phyloP scores from a whole-genome alignment of 148 eudicot species.

The Camellia lanceoleosa region DNA sequence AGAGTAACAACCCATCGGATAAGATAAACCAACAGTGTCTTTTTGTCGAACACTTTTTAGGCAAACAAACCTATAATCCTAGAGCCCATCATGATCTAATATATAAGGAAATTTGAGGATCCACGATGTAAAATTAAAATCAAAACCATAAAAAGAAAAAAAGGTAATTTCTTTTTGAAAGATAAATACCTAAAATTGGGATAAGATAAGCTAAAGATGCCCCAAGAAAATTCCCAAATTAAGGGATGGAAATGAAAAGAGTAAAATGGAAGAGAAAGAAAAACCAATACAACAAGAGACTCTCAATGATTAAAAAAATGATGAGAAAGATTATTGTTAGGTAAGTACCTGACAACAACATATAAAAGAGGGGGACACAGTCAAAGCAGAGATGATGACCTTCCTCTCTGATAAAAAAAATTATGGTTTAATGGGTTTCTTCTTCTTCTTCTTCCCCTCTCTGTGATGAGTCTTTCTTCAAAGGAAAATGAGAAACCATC shows the following conservation, averaged over 20 bases:
- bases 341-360: constrained; percentile 17
- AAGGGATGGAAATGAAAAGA: neutral
- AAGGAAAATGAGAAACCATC: constrained; percentile 13
- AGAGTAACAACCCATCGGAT: neutral
- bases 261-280: constrained; percentile 11
- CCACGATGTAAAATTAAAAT: neutral
- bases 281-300: constrained; percentile 4
- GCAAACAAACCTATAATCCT: neutral
- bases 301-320: constrained; percentile 15
- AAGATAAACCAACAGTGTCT: neutral
- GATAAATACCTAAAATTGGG: constrained; percentile 6
- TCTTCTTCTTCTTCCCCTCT: neutral
- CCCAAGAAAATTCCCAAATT: constrained; percentile 14
- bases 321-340: constrained; percentile 1
- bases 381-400: constrained; percentile 17
- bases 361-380: neutral
- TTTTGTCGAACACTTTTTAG: neutral
- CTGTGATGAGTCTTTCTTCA: neutral
- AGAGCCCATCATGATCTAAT: constrained; percentile 13
- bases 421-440: constrained; percentile 3
- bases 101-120: neutral
- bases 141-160: no score
- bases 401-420: neutral
- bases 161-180: neutral
- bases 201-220: constrained; percentile 1